Percentiles rank a stretch among this genome's conserved stretches.
Conservation (phyloP, 2,329 filamentous ascomycete genomes). For the Diaporthe vaccinii region DNA sequence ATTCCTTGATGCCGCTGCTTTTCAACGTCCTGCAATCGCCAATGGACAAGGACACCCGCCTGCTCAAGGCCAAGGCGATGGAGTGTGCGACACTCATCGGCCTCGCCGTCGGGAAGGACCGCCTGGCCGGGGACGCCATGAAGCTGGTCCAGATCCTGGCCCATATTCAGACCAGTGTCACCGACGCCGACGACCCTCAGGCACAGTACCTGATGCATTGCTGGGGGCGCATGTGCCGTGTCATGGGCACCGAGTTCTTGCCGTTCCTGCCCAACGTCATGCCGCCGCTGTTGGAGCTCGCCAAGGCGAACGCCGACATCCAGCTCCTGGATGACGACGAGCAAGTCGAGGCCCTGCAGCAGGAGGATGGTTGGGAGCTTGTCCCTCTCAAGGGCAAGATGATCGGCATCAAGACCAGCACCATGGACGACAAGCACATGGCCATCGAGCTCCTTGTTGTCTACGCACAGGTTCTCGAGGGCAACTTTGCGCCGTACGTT, state of each 20-base stretch:
- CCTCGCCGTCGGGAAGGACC: conserved; percentile 92
- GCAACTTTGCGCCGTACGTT: conserved; percentile 91
- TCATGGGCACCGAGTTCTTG: conserved; percentile 90
- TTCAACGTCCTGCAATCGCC: conserved; percentile 91
- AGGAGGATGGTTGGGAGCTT: conserved; percentile 97
- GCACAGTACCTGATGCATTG: conserved; percentile 98
- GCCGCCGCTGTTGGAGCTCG: conserved; percentile 91
- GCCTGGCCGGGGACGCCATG: conserved; percentile 89
- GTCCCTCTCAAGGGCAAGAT: conserved; percentile 98
- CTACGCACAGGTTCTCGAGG: conserved; percentile 96
- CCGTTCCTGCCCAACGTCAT: conserved; percentile 95
- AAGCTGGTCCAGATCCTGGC: conserved; percentile 89
- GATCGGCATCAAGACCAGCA: conserved; percentile 97
- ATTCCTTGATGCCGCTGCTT: conserved; percentile 93
- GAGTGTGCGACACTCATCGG: conserved; percentile 98
- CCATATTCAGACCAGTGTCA: conserved; percentile 87
- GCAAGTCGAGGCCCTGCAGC: conserved; percentile 90
- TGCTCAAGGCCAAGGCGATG: conserved; percentile 97
- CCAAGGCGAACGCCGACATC: conserved; percentile 95
- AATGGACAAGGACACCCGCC: conserved; percentile 91
- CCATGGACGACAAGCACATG: conserved; percentile 98
- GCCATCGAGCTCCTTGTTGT: conserved; percentile 99
- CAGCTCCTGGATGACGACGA: conserved; percentile 96
- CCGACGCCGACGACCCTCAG: conserved; percentile 94
- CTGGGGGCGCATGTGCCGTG: conserved; percentile 98